Percentiles rank a stretch among this genome's conserved stretches.
Evolutionary conservation across 305 asterid genomes (phyloP).

Genomic region (Rubia tinctorum): DNA sequence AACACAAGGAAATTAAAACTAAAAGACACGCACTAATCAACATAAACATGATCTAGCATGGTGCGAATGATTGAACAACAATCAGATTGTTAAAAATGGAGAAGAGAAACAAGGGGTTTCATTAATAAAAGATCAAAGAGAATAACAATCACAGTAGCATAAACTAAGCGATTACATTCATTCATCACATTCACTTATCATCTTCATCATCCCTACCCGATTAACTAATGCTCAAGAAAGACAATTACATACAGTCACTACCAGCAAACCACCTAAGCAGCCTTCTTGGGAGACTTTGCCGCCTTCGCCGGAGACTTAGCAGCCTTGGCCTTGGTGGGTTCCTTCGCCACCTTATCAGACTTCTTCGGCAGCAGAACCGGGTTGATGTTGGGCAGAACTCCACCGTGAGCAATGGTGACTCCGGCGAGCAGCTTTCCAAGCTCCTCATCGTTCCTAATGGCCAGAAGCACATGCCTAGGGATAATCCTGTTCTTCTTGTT

Average conservation of each 20-base stretch:
- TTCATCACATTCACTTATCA: background rate
- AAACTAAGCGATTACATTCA: constrained; percentile 6
- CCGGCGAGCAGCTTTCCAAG: constrained; percentile 63
- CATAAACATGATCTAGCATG: background rate
- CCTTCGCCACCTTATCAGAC: constrained; percentile 43
- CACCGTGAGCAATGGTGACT: constrained; percentile 81
- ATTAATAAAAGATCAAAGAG: background rate
- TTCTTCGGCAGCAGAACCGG: constrained; percentile 74
- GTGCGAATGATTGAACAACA: too few species aligned
- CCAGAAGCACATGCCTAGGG: constrained; percentile 69
- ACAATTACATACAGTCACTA: constrained; percentile 18
- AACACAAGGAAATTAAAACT: too few species aligned
- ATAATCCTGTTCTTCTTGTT: constrained; percentile 74
- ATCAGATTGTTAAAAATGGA: too few species aligned
- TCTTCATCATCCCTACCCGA: background rate
- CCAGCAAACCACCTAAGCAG: constrained; percentile 18
- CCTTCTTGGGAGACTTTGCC: constrained; percentile 54
- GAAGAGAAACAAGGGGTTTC: constrained; percentile 12
- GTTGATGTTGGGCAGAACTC: constrained; percentile 68
- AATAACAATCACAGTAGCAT: background rate
- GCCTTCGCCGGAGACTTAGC: constrained; percentile 50
- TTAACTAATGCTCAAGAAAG: constrained; percentile 6
- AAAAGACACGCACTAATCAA: background rate
- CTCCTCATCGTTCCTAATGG: constrained; percentile 71
- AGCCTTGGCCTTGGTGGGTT: constrained; percentile 22